Conservation (phyloP, 228 moss, liverwort and hornwort species). For the Sphagnum fallax region DNA sequence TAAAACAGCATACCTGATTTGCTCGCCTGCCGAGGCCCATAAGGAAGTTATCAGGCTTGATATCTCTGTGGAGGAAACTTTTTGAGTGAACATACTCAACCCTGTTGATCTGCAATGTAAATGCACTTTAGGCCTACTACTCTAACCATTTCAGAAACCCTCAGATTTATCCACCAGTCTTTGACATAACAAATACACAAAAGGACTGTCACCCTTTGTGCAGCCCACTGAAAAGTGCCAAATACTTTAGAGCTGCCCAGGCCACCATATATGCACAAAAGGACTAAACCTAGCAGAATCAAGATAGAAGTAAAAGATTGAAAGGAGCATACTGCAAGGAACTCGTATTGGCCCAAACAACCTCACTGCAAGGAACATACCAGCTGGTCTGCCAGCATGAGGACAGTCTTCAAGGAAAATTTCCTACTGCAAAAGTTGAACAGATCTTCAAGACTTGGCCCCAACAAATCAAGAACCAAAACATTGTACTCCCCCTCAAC, state of each 20-base stretch:
- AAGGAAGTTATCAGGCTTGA: slow-evolving; percentile 62
- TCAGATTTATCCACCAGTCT: too few relatives aligned
- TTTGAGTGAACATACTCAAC: slow-evolving; percentile 60
- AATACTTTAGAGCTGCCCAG: too few relatives aligned
- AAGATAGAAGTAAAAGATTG: too few relatives aligned
- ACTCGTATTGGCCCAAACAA: too few relatives aligned
- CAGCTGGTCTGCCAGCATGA: slow-evolving; percentile 95
- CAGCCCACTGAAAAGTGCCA: too few relatives aligned
- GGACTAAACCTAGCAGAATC: too few relatives aligned
- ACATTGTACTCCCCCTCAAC: slow-evolving; percentile 95
- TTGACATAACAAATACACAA: too few relatives aligned
- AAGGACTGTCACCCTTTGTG: too few relatives aligned
- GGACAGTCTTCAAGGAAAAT: slow-evolving; percentile 88
- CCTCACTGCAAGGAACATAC: slow-evolving; percentile 28
- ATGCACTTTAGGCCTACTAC: neutral
- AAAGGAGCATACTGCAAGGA: too few relatives aligned
- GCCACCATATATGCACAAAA: too few relatives aligned
- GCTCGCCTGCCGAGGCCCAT: slow-evolving; percentile 59
- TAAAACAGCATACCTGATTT: slow-evolving; percentile 36
- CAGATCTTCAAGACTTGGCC: slow-evolving; percentile 81
- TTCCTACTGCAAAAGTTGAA: slow-evolving; percentile 87
- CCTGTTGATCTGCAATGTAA: slow-evolving; percentile 35
- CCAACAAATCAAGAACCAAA: slow-evolving; percentile 87
- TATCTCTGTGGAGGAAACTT: slow-evolving; percentile 45
- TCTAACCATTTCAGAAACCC: too few relatives aligned